Evolutionary conservation across 805 yeast species (phyloP).

Genomic region (Starmerella powellii): DNA sequence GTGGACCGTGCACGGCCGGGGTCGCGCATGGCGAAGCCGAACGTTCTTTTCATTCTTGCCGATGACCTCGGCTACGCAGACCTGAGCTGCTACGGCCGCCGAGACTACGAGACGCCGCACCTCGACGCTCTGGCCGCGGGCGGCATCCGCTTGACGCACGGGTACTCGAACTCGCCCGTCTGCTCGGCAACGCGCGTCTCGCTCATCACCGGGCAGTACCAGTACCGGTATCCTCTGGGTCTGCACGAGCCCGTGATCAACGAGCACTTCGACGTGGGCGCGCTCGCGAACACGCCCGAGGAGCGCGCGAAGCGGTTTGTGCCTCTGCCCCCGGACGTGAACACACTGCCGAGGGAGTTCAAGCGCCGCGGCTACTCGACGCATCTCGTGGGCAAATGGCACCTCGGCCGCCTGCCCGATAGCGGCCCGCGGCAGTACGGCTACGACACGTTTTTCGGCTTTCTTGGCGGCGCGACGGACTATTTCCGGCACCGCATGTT

Average conservation of each 20-base stretch:
- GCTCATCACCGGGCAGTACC: constrained; percentile 49
- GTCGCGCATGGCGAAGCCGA: constrained; percentile 32
- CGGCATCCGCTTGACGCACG: constrained; percentile 44
- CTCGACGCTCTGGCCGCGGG: constrained; percentile 34
- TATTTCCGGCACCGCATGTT: constrained; percentile 19
- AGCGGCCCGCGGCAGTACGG: constrained; percentile 21
- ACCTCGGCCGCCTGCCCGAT: constrained; percentile 39
- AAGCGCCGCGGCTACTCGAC: constrained; percentile 41
- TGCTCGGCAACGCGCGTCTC: constrained; percentile 55
- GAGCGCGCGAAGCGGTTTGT: constrained; percentile 12
- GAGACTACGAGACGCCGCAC: constrained; percentile 45
- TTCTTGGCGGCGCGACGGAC: constrained; percentile 21
- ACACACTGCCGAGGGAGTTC: constrained; percentile 37
- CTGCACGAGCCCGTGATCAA: constrained; percentile 20
- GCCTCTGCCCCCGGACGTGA: constrained; percentile 18
- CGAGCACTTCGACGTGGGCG: neutral
- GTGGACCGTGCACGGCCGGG: neutral
- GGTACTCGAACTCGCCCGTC: constrained; percentile 54
- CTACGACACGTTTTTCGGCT: constrained; percentile 22
- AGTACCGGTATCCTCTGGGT: constrained; percentile 31
- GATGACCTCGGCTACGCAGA: constrained; percentile 55
- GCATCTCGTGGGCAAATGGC: constrained; percentile 50
- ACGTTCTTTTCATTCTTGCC: constrained; percentile 45
- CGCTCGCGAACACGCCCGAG: constrained; percentile 5
- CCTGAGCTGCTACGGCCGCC: constrained; percentile 40